Percentiles rank a stretch among this genome's conserved stretches.
phyloP scores from a whole-genome alignment of 495 filamentous ascomycete genomes.

The Penicillium egyptiacum region DNA sequence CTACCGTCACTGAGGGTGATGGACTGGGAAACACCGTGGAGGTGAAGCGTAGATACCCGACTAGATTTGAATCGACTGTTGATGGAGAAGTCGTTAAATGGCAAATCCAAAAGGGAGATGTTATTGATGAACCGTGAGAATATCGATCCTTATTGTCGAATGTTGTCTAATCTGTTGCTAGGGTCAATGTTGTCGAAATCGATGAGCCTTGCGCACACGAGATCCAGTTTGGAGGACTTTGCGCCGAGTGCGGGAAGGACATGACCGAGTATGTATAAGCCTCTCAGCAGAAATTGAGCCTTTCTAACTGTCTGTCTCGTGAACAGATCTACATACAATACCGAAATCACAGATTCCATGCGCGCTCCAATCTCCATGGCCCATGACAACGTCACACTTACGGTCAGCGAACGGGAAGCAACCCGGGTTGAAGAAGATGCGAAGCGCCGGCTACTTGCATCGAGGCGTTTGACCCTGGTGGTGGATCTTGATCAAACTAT shows the following conservation, averaged over 20 bases:
- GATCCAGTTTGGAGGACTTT: conserved; percentile 86
- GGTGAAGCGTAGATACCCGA: conserved; percentile 69
- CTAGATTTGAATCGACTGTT: conserved; percentile 75
- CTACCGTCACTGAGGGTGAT: conserved; percentile 70
- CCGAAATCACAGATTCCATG: conserved; percentile 59
- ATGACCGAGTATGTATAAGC: conserved; percentile 72
- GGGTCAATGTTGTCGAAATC: conserved; percentile 67
- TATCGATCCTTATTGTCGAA: conserved; percentile 5
- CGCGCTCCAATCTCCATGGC: conserved; percentile 91
- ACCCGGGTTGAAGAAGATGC: conserved; percentile 78
- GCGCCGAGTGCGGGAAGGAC: conserved; percentile 90
- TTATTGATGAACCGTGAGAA: conserved; percentile 55
- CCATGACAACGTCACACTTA: conserved; percentile 83
- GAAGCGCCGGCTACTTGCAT: conserved; percentile 75
- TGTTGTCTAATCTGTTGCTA: conserved; percentile 25
- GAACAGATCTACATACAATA: conserved; percentile 57
- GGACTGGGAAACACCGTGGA: conserved; percentile 62
- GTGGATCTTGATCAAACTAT: conserved; percentile 98
- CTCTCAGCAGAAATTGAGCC: background rate
- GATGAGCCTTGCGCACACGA: conserved; percentile 91
- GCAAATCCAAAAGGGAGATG: conserved; percentile 70
- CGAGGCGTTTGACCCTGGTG: conserved; percentile 83
- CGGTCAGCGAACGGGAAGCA: conserved; percentile 71
- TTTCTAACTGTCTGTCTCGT: conserved; percentile 6
- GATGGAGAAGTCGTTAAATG: conserved; percentile 77